Base-by-base conservation (phyloP, 2,329 filamentous ascomycete genomes). In the Sphaerostilbella broomeana region DNA sequence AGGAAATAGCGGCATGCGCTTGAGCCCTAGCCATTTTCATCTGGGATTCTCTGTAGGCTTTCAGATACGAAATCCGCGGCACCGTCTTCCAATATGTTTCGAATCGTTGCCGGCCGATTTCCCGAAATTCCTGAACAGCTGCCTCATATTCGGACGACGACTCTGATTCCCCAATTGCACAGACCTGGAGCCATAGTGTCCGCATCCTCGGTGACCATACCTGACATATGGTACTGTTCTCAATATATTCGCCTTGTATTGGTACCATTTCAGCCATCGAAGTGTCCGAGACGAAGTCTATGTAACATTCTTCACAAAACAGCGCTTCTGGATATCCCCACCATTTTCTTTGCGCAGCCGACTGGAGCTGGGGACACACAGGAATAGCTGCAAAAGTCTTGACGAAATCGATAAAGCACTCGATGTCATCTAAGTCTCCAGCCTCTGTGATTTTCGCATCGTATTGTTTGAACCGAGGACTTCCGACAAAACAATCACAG, bases 171-270 rank as follows among this genome's bases (percentile, higher is more conserved):
- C 57, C 57, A 0, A 51, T 52, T 0, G 40, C 45, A 34, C 58
- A 62, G 1, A 39, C 52, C 6, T 50, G 46, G 2, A 50, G 50
- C 51, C 57, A 64, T 45, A 60, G 50, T 1, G 33, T 44, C 6
- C 62, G 60, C 60, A 65, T 64, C 5, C 62, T 54, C 0, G 57
- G 57, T 4, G 60, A 62, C 55, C 61, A 64, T 5, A 64, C 48
- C 18, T 59, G 57, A 31, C 62, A 65, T 32, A 61, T 57, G 3
- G 52, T 44, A 2, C 45, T 28, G 0, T 47, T 44, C 10, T 54
- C 45, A 6, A 59, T 49, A 4, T 47, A 42, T 1, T 43, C 42
- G 1, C 37, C 51, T 6, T 57, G 53, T 17, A 61, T 42, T 0
- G 55, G 50, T 10, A 62, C 38, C 1, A 43, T 37, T 1, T 32